Conservation (phyloP, 495 filamentous ascomycete species). For the Letharia columbiana region DNA sequence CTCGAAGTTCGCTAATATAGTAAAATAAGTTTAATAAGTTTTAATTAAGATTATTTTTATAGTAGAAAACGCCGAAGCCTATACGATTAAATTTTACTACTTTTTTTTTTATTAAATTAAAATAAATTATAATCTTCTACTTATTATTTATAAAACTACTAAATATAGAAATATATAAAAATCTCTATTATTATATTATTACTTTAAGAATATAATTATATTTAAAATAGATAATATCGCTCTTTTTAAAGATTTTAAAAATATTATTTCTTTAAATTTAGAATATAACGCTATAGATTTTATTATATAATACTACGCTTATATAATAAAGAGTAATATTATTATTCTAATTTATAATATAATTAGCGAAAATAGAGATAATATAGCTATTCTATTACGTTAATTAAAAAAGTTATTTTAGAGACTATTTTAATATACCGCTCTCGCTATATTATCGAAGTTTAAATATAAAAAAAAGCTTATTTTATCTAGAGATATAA, state of each 20-base stretch:
- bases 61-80: not conserved
- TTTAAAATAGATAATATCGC: not conserved
- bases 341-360: too few species aligned
- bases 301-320: not conserved
- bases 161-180: not conserved
- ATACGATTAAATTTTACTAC: not conserved
- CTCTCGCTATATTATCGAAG: not conserved
- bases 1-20: too few species aligned
- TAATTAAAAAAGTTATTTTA: too few species aligned
- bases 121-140: not conserved
- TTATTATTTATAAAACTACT: not conserved
- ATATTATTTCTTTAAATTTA: too few species aligned
- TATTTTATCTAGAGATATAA: too few species aligned
- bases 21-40: too few species aligned
- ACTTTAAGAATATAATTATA: not conserved
- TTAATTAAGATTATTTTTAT: not conserved
- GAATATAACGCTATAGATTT: too few species aligned
- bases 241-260: too few species aligned
- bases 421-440: too few species aligned
- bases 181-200: not conserved
- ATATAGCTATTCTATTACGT: too few species aligned
- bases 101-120: not conserved
- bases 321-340: not conserved
- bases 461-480: not conserved
- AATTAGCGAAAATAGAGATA: too few species aligned